phyloP scores from a whole-genome alignment of 768 basidiomycete genomes.

The Rhodosporidiobolus odoratus region DNA sequence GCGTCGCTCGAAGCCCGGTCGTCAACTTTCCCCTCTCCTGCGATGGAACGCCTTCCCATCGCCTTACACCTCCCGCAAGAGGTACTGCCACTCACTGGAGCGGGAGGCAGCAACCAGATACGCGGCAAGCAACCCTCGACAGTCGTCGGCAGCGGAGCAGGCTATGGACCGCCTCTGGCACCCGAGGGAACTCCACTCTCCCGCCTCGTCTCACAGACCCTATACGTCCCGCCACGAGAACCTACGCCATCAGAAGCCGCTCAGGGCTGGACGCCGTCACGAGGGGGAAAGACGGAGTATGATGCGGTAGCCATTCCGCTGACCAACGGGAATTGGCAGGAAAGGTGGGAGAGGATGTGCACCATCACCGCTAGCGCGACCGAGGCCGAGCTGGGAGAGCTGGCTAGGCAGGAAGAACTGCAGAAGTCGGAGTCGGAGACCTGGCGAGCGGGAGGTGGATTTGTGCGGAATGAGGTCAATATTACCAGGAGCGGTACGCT shows the following conservation, averaged over 20 bases:
- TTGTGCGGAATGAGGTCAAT: conserved; percentile 77
- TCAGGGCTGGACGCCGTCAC: conserved; percentile 18
- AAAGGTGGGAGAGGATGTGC: conserved; percentile 86
- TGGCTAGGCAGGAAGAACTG: conserved; percentile 45
- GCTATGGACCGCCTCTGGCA: conserved; percentile 32
- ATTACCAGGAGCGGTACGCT: conserved; percentile 78
- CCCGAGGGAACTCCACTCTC: conserved; percentile 32
- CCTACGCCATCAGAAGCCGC: conserved; percentile 34
- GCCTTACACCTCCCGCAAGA: conserved; percentile 41
- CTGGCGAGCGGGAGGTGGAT: conserved; percentile 79
- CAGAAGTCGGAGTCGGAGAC: conserved; percentile 61
- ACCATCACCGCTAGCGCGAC: conserved; percentile 46
- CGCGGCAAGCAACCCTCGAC: conserved; percentile 40
- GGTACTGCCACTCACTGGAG: conserved; percentile 30
- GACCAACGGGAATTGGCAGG: conserved; percentile 79
- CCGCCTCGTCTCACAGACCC: conserved; percentile 30
- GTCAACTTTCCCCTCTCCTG: not conserved
- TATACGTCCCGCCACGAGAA: conserved; percentile 29
- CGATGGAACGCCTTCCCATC: conserved; percentile 36
- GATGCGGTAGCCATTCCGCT: conserved; percentile 73
- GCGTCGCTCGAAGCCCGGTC: not conserved
- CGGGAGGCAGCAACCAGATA: not conserved
- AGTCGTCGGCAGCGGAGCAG: conserved; percentile 31
- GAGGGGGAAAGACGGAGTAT: conserved; percentile 57
- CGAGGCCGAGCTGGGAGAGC: conserved; percentile 47